A percentile compares a stretch with the other conserved stretches of the same genome.
These are phyloP conservation scores for Fusarium sublunatum DNA, from an alignment of 2,329 filamentous ascomycete genomes.

Conservation along the genomic window DNA sequence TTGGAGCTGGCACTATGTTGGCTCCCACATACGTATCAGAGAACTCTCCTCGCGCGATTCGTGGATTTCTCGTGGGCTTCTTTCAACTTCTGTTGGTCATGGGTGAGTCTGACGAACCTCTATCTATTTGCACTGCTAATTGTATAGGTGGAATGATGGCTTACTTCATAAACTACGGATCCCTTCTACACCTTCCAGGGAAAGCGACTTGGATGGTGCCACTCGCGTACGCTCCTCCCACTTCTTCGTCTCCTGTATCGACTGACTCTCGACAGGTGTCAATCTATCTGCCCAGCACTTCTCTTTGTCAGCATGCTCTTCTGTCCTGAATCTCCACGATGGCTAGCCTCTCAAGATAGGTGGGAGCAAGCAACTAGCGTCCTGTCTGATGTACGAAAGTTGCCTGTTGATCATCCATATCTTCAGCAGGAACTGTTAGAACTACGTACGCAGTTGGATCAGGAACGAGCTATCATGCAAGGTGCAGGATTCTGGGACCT, in stretches of 20 bases:
- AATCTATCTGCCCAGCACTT: slow-evolving; percentile 65
- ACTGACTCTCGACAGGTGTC: slow-evolving; percentile 49
- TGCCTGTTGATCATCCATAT: slow-evolving; percentile 37
- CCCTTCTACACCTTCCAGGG: slow-evolving; percentile 53
- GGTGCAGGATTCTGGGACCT: slow-evolving; percentile 36
- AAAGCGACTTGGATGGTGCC: slow-evolving; percentile 53
- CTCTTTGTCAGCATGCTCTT: slow-evolving; percentile 65
- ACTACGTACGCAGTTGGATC: slow-evolving; percentile 32
- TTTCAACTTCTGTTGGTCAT: slow-evolving; percentile 68
- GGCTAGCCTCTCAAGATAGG: slow-evolving; percentile 65
- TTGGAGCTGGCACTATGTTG: slow-evolving; percentile 65
- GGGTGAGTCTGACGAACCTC: not conserved
- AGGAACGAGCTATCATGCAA: slow-evolving; percentile 37
- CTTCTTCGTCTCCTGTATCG: not conserved
- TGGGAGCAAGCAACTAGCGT: slow-evolving; percentile 59
- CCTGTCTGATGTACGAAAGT: slow-evolving; percentile 30
- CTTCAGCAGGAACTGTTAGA: slow-evolving; percentile 40
- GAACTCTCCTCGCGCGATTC: slow-evolving; percentile 68
- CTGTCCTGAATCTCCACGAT: slow-evolving; percentile 68
- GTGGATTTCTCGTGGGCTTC: slow-evolving; percentile 68
- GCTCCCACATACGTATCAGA: slow-evolving; percentile 71
- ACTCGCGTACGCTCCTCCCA: not conserved
- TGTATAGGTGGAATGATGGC: slow-evolving; percentile 60
- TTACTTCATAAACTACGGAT: slow-evolving; percentile 66
- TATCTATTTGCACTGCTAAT: not conserved